Evolutionary conservation across 495 filamentous ascomycete species (phyloP), one percentile per base, ranked within the genome.

Genomic region (Talaromyces trachyspermus): DNA sequence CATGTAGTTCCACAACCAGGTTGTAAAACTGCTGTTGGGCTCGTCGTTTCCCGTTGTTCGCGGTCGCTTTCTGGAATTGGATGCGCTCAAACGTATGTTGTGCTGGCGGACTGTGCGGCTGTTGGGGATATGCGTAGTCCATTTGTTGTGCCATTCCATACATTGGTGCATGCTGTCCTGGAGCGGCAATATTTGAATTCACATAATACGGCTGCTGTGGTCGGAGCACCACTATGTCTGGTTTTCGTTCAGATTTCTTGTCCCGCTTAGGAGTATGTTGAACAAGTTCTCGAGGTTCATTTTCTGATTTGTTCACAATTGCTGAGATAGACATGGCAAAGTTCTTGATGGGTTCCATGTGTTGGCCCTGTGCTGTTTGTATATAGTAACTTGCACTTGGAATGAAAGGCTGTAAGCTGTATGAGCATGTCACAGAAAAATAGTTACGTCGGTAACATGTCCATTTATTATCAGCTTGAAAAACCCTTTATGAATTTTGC

Each of bases 361-460:
- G 72, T 35, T 75, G 76, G 9, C 17, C 44, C 37, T 76, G 74
- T 1, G 57, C 42, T 36, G 58, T 68, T 50, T 59, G 69, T 11
- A 84, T 58, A 52, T 64, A 77, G 8, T 79, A 57, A 0, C 62
- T 69, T 1, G 63, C 62, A 52, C 50, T 50, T 2, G 80, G 81
- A 5, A 43, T 38, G 55, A 52, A 66, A 5, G 69, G 70, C 19
- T 76, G 64, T 3, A 97, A 67, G 4, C 77, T 77, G 64, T 85
- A 95, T 0, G 81, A 86, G 63, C 89, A 95, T 22, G 83, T 77
- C 39, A 95, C 85, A 1, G 88, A 84, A 61, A 97, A 95, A 63
- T 97, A 97, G 63, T 97, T 97, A 30, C 91, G 76, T 41, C 91
- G 75, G 58, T 97, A 97, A 65, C 91, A 97, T 0, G 91, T 97